These are phyloP conservation scores for Globisporangium barbulae DNA, from an alignment of 352 stramenopile species.

Conservation along the genomic window DNA sequence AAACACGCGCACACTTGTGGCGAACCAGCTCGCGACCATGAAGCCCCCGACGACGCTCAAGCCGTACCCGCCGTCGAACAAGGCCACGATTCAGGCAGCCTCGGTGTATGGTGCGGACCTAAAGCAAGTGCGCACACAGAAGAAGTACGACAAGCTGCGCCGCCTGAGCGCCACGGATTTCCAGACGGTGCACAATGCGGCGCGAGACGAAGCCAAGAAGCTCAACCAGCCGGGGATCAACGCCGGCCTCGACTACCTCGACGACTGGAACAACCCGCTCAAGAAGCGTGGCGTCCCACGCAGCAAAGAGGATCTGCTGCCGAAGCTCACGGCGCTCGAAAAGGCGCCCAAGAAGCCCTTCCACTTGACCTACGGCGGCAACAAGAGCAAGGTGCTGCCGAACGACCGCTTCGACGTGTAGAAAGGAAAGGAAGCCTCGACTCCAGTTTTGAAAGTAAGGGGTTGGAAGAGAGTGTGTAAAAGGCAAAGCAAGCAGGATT, in stretches of 20 bases:
- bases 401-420: slow-evolving; percentile 70
- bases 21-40: slow-evolving; percentile 23
- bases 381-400: slow-evolving; percentile 63
- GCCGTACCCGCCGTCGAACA: slow-evolving; percentile 55
- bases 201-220: slow-evolving; percentile 33
- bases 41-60: slow-evolving; percentile 37
- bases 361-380: slow-evolving; percentile 53
- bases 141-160: slow-evolving; percentile 61
- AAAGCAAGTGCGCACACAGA: slow-evolving; percentile 45
- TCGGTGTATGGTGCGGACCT: slow-evolving; percentile 39
- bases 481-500: too few relatives aligned
- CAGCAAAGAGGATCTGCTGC: slow-evolving; percentile 45
- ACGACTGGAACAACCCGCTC: slow-evolving; percentile 68
- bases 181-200: slow-evolving; percentile 43
- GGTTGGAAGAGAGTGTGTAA: background rate
- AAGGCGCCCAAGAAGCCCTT: slow-evolving; percentile 44
- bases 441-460: slow-evolving; percentile 3
- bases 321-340: slow-evolving; percentile 40
- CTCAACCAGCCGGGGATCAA: slow-evolving; percentile 50
- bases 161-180: slow-evolving; percentile 44
- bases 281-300: slow-evolving; percentile 57
- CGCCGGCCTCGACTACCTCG: slow-evolving; percentile 49
- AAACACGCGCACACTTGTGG: slow-evolving; percentile 45
- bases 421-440: background rate
- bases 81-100: slow-evolving; percentile 45